Conservation (phyloP, 1,284 basidiomycete genomes). For the Peniophora sp. region DNA sequence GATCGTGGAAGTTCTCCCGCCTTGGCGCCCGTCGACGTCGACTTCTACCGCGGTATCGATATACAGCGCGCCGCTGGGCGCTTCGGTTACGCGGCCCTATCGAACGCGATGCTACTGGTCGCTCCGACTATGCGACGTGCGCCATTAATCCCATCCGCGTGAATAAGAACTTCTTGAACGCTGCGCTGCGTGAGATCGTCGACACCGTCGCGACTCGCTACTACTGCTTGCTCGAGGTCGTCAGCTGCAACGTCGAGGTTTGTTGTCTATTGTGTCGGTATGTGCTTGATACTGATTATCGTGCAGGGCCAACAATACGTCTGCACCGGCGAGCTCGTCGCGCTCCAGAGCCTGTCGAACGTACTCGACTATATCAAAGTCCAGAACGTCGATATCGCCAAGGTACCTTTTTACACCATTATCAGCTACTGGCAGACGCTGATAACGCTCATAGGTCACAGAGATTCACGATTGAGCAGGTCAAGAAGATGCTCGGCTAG, state of each 20-base stretch:
- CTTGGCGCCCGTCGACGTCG: not conserved
- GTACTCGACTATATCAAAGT: conserved; percentile 84
- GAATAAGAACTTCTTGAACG: too few relatives aligned
- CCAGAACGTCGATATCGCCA: conserved; percentile 93
- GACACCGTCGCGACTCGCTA: not conserved
- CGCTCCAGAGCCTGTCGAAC: conserved; percentile 69
- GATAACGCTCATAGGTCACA: conserved; percentile 49
- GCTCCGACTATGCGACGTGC: conserved; percentile 98
- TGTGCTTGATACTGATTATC: conserved; percentile 4
- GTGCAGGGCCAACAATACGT: conserved; percentile 89
- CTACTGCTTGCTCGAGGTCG: not conserved
- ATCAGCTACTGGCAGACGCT: conserved; percentile 4
- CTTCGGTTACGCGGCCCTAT: too few relatives aligned
- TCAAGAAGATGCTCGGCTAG: conserved; percentile 86
- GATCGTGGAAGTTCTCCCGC: not conserved
- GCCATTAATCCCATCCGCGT: conserved; percentile 90
- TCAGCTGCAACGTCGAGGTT: too few relatives aligned
- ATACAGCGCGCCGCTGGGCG: not conserved
- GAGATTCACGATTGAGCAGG: conserved; percentile 83
- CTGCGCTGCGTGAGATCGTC: not conserved
- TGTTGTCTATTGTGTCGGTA: conserved; percentile 1
- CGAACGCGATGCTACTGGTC: conserved; percentile 50
- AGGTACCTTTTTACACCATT: conserved; percentile 42
- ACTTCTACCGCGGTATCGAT: not conserved
- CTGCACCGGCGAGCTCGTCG: conserved; percentile 90